These are phyloP conservation scores for Harringtonia aguacate DNA, from an alignment of 2,329 filamentous ascomycete species.

Conservation along the genomic window DNA sequence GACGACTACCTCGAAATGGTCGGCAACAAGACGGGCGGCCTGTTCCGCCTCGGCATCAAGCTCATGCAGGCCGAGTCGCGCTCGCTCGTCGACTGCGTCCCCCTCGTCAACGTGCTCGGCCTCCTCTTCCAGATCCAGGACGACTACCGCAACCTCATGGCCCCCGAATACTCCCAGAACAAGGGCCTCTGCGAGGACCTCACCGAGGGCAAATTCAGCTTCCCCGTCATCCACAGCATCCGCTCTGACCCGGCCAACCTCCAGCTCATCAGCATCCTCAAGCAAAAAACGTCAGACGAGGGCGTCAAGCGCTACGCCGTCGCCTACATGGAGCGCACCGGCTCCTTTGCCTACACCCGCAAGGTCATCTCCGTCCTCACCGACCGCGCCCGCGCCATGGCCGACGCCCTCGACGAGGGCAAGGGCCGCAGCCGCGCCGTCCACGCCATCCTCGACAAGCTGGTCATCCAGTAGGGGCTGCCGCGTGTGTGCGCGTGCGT, in stretches of 20 bases:
- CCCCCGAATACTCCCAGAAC: slow-evolving; percentile 66
- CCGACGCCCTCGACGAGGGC: slow-evolving; percentile 53
- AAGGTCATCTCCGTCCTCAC: slow-evolving; percentile 55
- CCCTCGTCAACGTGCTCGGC: slow-evolving; percentile 75
- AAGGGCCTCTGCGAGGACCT: slow-evolving; percentile 94
- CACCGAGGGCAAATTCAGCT: slow-evolving; percentile 95
- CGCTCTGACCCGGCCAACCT: slow-evolving; percentile 62
- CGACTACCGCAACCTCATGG: slow-evolving; percentile 84
- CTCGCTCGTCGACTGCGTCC: slow-evolving; percentile 56
- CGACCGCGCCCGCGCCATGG: slow-evolving; percentile 50
- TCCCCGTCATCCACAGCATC: slow-evolving; percentile 90
- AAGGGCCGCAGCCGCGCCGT: slow-evolving; percentile 46
- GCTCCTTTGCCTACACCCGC: slow-evolving; percentile 79
- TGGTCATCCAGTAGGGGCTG: slow-evolving; percentile 30
- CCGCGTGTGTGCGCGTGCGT: no score
- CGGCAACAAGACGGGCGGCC: slow-evolving; percentile 77
- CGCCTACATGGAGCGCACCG: slow-evolving; percentile 78
- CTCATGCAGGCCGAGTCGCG: slow-evolving; percentile 71
- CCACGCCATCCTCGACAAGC: slow-evolving; percentile 57
- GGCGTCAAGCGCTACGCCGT: slow-evolving; percentile 90
- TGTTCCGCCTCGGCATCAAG: slow-evolving; percentile 77
- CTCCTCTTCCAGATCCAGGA: slow-evolving; percentile 85
- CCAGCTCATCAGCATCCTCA: slow-evolving; percentile 83
- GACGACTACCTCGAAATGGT: slow-evolving; percentile 95
- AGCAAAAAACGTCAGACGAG: slow-evolving; percentile 76